Conservation (phyloP, 2,329 filamentous ascomycete species). For the Fusarium sp. region DNA sequence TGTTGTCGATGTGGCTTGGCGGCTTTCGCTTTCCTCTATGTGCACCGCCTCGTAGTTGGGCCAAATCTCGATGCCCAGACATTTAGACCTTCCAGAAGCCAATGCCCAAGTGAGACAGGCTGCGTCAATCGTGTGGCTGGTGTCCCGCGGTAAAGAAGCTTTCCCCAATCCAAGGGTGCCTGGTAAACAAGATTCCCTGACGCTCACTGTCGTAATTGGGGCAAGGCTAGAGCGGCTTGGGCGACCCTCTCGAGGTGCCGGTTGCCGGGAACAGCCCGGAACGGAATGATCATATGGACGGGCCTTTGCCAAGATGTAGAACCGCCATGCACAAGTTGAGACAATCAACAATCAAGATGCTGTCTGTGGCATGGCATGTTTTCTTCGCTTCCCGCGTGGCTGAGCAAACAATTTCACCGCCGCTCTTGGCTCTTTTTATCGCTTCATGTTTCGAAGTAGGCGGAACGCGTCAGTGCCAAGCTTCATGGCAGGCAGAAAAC, state of each 20-base stretch:
- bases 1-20: constrained; percentile 31
- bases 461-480: constrained; percentile 45
- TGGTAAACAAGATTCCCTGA: constrained; percentile 32
- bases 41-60: constrained; percentile 4
- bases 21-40: background rate
- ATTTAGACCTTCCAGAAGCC: constrained; percentile 5
- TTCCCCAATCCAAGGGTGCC: background rate
- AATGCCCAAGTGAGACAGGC: background rate
- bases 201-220: constrained; percentile 32
- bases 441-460: constrained; percentile 25
- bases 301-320: background rate
- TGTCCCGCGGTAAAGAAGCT: constrained; percentile 9
- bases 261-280: constrained; percentile 30
- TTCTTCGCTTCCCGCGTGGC: constrained; percentile 1
- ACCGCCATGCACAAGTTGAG: constrained; percentile 10
- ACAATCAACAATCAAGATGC: background rate
- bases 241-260: constrained; percentile 28
- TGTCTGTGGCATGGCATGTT: background rate
- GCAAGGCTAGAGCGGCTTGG: constrained; percentile 4
- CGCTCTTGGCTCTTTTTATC: constrained; percentile 3
- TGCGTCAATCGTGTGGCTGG: constrained; percentile 17
- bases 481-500: constrained; percentile 16
- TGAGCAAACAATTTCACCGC: background rate
- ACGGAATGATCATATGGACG: background rate
- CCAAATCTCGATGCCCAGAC: constrained; percentile 24